Percentiles rank a stretch among this genome's conserved stretches.
Conservation (phyloP, 108 stramenopile species). For the Pseudonitzschia delicatissima region DNA sequence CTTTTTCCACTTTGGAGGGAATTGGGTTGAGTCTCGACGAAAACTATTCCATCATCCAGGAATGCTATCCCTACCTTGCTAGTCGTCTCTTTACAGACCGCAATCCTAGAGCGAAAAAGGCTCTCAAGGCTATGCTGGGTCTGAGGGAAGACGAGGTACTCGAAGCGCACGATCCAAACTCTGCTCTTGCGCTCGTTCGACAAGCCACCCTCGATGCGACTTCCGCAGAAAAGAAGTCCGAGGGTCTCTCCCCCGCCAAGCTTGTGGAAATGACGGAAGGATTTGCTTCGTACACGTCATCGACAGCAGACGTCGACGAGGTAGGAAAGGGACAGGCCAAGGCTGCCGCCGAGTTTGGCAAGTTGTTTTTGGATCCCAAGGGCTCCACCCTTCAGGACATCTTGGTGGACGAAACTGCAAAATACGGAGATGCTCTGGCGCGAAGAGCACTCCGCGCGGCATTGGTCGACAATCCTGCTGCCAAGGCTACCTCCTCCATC, state of each 20-base stretch:
- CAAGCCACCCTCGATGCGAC: slow-evolving; percentile 15
- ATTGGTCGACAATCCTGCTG: slow-evolving; percentile 57
- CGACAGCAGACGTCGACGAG: slow-evolving; percentile 66
- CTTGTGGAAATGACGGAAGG: slow-evolving; percentile 81
- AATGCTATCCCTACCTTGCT: slow-evolving; percentile 87
- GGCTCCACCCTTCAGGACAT: slow-evolving; percentile 74
- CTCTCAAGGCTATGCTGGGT: slow-evolving; percentile 79
- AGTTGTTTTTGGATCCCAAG: slow-evolving; percentile 63
- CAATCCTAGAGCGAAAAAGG: slow-evolving; percentile 74
- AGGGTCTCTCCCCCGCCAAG: slow-evolving; percentile 54
- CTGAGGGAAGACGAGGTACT: slow-evolving; percentile 38
- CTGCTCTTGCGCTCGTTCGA: slow-evolving; percentile 21
- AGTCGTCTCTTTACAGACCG: slow-evolving; percentile 84
- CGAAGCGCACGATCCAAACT: not conserved
- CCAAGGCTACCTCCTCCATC: slow-evolving; percentile 47
- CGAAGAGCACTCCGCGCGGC: slow-evolving; percentile 50
- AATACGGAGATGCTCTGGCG: slow-evolving; percentile 63
- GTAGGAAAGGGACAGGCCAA: slow-evolving; percentile 58
- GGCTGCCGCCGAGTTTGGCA: slow-evolving; percentile 63
- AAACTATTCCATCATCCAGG: slow-evolving; percentile 84
- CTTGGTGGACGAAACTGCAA: slow-evolving; percentile 70
- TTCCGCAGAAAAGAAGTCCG: not conserved
- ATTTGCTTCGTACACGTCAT: slow-evolving; percentile 80
- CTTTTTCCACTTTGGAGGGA: slow-evolving; percentile 85
- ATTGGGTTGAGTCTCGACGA: slow-evolving; percentile 83